Evolutionary conservation across 192 early-diverging fungal genomes (phyloP).

Genomic region (Umbelopsis vinacea): DNA sequence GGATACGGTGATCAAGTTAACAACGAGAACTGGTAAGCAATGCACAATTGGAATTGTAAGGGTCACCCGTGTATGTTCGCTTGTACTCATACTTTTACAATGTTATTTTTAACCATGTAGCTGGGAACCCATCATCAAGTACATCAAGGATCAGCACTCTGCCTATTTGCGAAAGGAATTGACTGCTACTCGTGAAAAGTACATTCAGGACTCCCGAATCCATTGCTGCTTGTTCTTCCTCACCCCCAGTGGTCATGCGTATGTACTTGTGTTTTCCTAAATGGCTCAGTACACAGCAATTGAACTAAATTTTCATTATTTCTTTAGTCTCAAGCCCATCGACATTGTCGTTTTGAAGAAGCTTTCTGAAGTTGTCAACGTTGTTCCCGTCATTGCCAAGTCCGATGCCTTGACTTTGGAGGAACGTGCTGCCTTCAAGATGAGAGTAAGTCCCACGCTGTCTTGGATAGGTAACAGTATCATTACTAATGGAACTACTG

Average conservation of each 20-base stretch:
- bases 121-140: conserved; percentile 98
- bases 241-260: conserved; percentile 93
- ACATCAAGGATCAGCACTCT: conserved; percentile 99
- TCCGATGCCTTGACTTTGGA: conserved; percentile 85
- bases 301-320: conserved; percentile 4
- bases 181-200: conserved; percentile 82
- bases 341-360: conserved; percentile 87
- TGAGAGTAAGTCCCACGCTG: conserved; percentile 50
- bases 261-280: conserved; percentile 35
- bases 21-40: conserved; percentile 90
- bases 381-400: conserved; percentile 91
- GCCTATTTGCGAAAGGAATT: conserved; percentile 94
- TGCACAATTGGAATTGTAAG: neutral
- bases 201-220: conserved; percentile 93
- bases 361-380: conserved; percentile 82
- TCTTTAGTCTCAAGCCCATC: conserved; percentile 75
- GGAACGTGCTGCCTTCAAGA: conserved; percentile 83
- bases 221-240: conserved; percentile 98
- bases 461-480: neutral
- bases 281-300: neutral
- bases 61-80: neutral
- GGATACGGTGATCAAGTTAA: conserved; percentile 99
- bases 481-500: neutral
- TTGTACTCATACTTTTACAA: conserved; percentile 2
- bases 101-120: conserved; percentile 39